A percentile compares a stretch with the other conserved stretches of the same genome.
phyloP scores from a whole-genome alignment of 306 rosid species.

The Senna siamea region DNA sequence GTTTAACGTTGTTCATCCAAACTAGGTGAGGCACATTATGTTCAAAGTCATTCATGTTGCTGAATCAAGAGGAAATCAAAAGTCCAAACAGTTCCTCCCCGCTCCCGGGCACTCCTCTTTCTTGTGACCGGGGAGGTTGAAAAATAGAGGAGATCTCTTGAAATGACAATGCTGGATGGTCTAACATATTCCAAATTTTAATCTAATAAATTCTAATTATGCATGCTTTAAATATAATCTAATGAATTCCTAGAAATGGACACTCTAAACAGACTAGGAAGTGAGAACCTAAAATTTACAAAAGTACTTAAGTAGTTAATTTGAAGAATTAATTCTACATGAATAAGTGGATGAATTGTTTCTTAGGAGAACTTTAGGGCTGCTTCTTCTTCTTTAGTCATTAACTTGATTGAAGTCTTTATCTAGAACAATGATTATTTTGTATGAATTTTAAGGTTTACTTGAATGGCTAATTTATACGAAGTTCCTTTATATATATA shows the following conservation, averaged over 20 bases:
- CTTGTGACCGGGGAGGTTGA: too few species aligned
- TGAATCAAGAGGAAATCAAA: background rate
- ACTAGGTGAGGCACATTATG: background rate
- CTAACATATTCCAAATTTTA: background rate
- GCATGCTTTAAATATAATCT: background rate
- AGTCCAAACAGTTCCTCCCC: too few species aligned
- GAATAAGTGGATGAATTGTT: background rate
- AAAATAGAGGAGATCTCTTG: too few species aligned
- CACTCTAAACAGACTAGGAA: background rate
- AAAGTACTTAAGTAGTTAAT: background rate
- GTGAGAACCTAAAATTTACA: slow-evolving; percentile 3
- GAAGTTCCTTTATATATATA: too few species aligned
- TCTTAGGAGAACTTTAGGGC: background rate
- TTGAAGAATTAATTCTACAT: background rate
- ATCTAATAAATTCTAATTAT: background rate
- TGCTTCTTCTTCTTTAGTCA: background rate
- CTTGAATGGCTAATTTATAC: too few species aligned
- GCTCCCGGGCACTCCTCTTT: too few species aligned
- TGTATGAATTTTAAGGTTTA: too few species aligned
- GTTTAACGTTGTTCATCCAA: background rate
- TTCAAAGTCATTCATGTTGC: background rate
- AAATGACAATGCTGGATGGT: background rate
- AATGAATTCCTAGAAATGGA: background rate
- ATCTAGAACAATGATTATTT: too few species aligned
- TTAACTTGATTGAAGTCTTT: background rate